Conservation (phyloP, 345 rosid species). For the Triadica sebifera region DNA sequence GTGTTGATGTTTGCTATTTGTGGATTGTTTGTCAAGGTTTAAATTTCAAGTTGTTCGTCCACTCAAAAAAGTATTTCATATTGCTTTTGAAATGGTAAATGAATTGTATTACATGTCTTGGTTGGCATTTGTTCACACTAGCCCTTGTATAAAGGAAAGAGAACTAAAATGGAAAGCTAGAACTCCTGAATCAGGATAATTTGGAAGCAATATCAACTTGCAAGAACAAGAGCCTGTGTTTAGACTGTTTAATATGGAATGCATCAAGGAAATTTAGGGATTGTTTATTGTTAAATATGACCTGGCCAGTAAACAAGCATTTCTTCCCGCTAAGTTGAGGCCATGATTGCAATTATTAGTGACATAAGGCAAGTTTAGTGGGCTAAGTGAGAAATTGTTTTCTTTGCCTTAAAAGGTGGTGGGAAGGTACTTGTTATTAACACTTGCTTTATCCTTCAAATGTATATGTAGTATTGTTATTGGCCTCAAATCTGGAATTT, state of each 20-base stretch:
- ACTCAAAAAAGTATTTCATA: neutral
- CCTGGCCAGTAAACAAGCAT: neutral
- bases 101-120: neutral
- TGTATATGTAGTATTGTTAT: neutral
- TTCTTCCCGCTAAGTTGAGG: neutral
- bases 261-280: neutral
- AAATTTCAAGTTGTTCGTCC: neutral
- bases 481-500: too few relatives aligned
- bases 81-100: neutral
- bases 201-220: neutral
- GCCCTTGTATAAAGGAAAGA: neutral
- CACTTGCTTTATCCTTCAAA: neutral
- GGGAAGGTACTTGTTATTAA: neutral
- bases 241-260: too few relatives aligned
- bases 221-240: too few relatives aligned
- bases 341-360: neutral
- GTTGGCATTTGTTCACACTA: neutral
- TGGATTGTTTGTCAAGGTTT: neutral
- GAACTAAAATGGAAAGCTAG: neutral
- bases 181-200: neutral
- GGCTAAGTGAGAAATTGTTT: neutral
- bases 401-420: neutral
- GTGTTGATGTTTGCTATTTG: too few relatives aligned
- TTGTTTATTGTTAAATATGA: neutral
- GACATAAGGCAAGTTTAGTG: neutral